These are phyloP conservation scores for Aureobasidium vineae DNA, from an alignment of 2,329 filamentous ascomycete species.

Conservation along the genomic window DNA sequence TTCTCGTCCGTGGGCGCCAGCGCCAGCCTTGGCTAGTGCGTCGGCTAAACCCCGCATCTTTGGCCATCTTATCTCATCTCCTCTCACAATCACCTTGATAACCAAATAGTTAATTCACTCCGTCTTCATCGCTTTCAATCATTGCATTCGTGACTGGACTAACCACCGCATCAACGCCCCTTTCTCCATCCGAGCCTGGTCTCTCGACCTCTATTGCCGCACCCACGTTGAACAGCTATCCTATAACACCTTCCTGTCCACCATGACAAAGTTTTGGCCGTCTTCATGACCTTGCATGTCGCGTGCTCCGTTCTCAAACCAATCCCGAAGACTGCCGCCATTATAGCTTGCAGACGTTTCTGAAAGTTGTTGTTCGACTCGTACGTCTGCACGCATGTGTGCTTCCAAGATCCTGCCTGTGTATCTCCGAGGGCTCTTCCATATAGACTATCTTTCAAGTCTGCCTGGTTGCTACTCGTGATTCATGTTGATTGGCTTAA, in stretches of 20 bases:
- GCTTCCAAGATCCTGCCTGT: background rate
- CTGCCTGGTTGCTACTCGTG: background rate
- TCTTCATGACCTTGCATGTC: background rate
- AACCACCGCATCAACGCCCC: background rate
- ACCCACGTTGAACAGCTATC: background rate
- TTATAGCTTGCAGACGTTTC: background rate
- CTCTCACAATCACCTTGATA: background rate
- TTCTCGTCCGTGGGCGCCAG: constrained; percentile 10
- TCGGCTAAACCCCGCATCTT: constrained; percentile 4
- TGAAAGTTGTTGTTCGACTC: background rate
- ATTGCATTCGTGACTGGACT: constrained; percentile 14
- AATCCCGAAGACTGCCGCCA: background rate
- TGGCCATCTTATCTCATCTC: background rate
- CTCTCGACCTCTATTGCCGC: background rate
- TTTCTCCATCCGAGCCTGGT: background rate
- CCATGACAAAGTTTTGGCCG: background rate
- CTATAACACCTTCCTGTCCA: background rate
- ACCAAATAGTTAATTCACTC: too few species aligned
- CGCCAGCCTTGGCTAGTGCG: constrained; percentile 15
- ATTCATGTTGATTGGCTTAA: background rate
- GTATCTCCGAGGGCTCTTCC: background rate
- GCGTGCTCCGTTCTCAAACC: background rate
- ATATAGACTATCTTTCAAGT: background rate
- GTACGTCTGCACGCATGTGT: background rate
- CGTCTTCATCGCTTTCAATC: background rate